Percentiles rank a stretch among this genome's conserved stretches.
These are phyloP conservation scores for Wickerhamomyces sp. DNA, from an alignment of 1,139 yeast species.

Conservation along the genomic window DNA sequence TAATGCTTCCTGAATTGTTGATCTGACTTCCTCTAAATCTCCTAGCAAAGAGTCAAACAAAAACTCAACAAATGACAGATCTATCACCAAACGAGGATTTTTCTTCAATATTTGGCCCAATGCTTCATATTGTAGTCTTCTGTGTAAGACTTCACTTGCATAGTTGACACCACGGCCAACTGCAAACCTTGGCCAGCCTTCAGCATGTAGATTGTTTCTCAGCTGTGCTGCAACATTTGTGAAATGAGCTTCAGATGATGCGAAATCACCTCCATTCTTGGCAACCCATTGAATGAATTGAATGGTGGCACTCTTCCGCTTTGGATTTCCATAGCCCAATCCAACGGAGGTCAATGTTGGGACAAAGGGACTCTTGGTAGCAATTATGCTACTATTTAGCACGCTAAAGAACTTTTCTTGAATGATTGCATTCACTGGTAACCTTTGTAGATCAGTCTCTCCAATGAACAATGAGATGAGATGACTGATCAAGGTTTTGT, in stretches of 20 bases:
- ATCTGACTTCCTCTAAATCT: constrained; percentile 57
- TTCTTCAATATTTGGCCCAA: constrained; percentile 60
- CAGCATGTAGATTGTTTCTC: constrained; percentile 44
- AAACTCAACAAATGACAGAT: constrained; percentile 55
- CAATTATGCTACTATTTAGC: constrained; percentile 47
- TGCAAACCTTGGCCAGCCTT: constrained; percentile 56
- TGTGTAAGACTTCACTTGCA: constrained; percentile 29
- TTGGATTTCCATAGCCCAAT: constrained; percentile 41
- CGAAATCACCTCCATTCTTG: constrained; percentile 23
- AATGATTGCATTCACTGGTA: constrained; percentile 50
- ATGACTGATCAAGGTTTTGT: constrained; percentile 35
- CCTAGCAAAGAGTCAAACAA: constrained; percentile 67
- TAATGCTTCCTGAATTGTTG: constrained; percentile 70
- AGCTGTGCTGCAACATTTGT: constrained; percentile 45
- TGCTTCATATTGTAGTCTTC: constrained; percentile 72
- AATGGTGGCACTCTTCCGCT: constrained; percentile 33
- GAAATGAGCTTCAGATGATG: constrained; percentile 29
- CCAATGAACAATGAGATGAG: constrained; percentile 48
- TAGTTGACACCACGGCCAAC: constrained; percentile 27
- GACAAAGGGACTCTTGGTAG: constrained; percentile 37
- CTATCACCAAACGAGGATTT: constrained; percentile 42
- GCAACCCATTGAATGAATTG: constrained; percentile 58
- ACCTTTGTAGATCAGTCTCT: constrained; percentile 29
- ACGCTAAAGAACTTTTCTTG: constrained; percentile 55
- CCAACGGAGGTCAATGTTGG: constrained; percentile 49